Conservation (phyloP, 2,329 filamentous ascomycete genomes). For the Xylaria sp. region DNA sequence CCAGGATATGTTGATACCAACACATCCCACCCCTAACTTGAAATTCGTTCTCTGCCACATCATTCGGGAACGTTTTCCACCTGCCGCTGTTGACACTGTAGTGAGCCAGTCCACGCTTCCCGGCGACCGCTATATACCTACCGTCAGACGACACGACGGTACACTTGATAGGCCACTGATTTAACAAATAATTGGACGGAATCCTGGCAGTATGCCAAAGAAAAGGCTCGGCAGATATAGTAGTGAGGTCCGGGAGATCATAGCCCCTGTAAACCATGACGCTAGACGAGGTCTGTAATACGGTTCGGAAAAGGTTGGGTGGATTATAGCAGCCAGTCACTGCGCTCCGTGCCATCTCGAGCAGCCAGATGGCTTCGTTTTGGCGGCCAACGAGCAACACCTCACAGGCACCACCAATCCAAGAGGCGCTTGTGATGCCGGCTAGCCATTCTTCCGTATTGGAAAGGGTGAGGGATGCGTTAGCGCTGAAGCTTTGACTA, state of each 20-base stretch:
- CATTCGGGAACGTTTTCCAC: slow-evolving; percentile 92
- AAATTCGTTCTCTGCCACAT: slow-evolving; percentile 84
- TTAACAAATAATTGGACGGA: slow-evolving; percentile 79
- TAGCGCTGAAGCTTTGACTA: slow-evolving; percentile 78
- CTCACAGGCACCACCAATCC: slow-evolving; percentile 87
- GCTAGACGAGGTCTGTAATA: slow-evolving; percentile 85
- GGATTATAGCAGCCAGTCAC: slow-evolving; percentile 89
- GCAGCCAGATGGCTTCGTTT: slow-evolving; percentile 79
- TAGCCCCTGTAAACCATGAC: slow-evolving; percentile 94
- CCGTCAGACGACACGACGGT: slow-evolving; percentile 90
- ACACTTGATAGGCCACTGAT: slow-evolving; percentile 91
- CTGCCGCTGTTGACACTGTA: slow-evolving; percentile 93
- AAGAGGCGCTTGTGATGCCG: slow-evolving; percentile 76
- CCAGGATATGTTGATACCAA: slow-evolving; percentile 95
- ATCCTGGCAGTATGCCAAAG: slow-evolving; percentile 95
- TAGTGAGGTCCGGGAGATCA: slow-evolving; percentile 85
- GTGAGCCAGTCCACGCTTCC: slow-evolving; percentile 85
- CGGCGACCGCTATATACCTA: slow-evolving; percentile 94
- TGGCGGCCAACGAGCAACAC: slow-evolving; percentile 72
- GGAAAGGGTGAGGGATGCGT: slow-evolving; percentile 61
- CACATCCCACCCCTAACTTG: slow-evolving; percentile 95
- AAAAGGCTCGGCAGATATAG: slow-evolving; percentile 87
- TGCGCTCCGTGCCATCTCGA: slow-evolving; percentile 95
- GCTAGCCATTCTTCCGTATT: slow-evolving; percentile 86
- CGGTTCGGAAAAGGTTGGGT: slow-evolving; percentile 84